phyloP scores from a whole-genome alignment of 2,329 filamentous ascomycete genomes.

The Pseudopyricularia javanii region DNA sequence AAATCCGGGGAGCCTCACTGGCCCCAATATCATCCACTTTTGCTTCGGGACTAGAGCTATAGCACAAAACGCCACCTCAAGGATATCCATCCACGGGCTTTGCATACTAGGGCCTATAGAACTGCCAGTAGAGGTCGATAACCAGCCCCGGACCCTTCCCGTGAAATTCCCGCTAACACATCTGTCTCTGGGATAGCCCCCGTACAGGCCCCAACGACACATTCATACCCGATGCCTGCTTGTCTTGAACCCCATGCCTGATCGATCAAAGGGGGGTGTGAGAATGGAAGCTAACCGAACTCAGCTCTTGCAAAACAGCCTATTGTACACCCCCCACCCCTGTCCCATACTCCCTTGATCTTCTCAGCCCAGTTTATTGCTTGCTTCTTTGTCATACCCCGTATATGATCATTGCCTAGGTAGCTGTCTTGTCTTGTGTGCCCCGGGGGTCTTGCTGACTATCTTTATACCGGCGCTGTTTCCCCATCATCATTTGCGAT shows the following conservation, averaged over 20 bases:
- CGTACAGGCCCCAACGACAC: neutral
- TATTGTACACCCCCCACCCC: too few relatives aligned
- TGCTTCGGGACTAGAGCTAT: neutral
- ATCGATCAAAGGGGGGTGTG: neutral
- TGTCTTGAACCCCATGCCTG: neutral
- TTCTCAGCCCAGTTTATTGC: neutral
- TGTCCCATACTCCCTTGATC: neutral
- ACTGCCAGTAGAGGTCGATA: neutral
- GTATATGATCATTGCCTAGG: neutral
- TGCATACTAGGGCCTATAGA: neutral
- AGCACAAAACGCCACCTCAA: neutral
- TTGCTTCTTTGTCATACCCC: neutral
- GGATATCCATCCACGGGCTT: neutral
- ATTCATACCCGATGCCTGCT: neutral
- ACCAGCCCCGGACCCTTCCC: neutral
- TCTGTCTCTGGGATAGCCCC: neutral
- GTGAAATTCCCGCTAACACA: neutral
- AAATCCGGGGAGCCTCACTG: neutral
- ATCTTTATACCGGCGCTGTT: too few relatives aligned
- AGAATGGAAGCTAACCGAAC: neutral
- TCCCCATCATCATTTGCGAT: too few relatives aligned
- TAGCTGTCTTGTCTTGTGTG: neutral
- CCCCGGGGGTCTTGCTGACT: neutral
- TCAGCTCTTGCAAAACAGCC: neutral
- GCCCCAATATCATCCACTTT: neutral